A percentile compares a stretch with the other conserved stretches of the same genome.
These are phyloP conservation scores for Fusarium pseudoanthophilum DNA, from an alignment of 2,329 filamentous ascomycete species.

Conservation along the genomic window DNA sequence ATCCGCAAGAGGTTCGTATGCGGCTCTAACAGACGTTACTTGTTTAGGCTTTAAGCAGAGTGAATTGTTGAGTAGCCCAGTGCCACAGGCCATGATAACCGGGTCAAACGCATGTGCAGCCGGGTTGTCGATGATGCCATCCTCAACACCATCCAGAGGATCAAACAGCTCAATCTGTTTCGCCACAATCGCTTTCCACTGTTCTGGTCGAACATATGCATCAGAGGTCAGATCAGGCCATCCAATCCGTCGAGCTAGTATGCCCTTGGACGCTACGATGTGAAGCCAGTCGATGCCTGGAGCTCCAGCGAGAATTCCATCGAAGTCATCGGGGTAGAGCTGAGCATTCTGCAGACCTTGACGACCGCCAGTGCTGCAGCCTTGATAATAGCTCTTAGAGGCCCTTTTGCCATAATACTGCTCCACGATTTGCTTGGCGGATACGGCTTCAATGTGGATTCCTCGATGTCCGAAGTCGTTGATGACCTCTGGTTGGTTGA, in stretches of 20 bases:
- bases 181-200: slow-evolving; percentile 1
- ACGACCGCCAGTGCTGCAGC: slow-evolving; percentile 1
- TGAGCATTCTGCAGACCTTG: slow-evolving; percentile 13
- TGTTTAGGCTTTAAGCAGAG: slow-evolving; percentile 2
- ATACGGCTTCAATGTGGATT: background rate
- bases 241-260: background rate
- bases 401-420: background rate
- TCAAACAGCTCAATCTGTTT: slow-evolving; percentile 14
- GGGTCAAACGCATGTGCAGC: background rate
- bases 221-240: background rate
- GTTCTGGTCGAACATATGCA: slow-evolving; percentile 6
- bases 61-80: background rate
- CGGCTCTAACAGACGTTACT: background rate
- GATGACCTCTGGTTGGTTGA: background rate
- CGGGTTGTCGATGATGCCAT: slow-evolving; percentile 10
- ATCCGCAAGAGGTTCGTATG: slow-evolving; percentile 7
- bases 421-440: slow-evolving; percentile 4
- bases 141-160: slow-evolving; percentile 3
- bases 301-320: slow-evolving; percentile 5
- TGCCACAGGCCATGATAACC: background rate
- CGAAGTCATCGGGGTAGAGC: slow-evolving; percentile 9
- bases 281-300: slow-evolving; percentile 11
- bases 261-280: slow-evolving; percentile 12
- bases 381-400: slow-evolving; percentile 2
- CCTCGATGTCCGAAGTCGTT: slow-evolving; percentile 19